Evolutionary conservation across 495 filamentous ascomycete genomes (phyloP).

Genomic region (Saxophila tyrrhenica): DNA sequence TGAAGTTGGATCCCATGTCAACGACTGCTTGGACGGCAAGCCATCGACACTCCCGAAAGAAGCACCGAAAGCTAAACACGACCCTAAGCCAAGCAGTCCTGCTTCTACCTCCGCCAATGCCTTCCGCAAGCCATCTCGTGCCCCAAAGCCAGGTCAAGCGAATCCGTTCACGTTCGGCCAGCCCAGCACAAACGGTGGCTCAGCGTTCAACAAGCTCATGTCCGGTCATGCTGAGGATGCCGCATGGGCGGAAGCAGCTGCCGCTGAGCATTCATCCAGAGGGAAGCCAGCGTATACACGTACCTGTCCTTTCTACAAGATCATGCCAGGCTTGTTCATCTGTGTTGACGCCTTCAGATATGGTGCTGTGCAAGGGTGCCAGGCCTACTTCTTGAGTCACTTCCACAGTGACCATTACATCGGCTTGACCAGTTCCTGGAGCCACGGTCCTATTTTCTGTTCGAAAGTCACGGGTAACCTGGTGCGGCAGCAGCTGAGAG

Average conservation of each 20-base stretch:
- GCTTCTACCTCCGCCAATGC: conserved; percentile 1
- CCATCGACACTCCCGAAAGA: conserved; percentile 38
- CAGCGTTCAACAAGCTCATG: conserved; percentile 89
- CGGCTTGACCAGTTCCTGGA: conserved; percentile 77
- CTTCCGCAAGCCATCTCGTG: conserved; percentile 53
- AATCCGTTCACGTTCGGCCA: conserved; percentile 54
- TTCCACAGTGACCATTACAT: conserved; percentile 98
- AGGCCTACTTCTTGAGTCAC: conserved; percentile 94
- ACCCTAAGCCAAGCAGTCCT: background rate
- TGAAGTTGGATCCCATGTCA: conserved; percentile 64
- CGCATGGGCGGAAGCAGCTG: conserved; percentile 80
- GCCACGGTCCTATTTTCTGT: conserved; percentile 92
- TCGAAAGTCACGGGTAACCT: conserved; percentile 84
- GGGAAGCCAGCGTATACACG: conserved; percentile 85
- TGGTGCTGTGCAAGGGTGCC: conserved; percentile 80
- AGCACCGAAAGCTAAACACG: background rate
- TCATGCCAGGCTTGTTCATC: conserved; percentile 80
- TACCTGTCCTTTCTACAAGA: conserved; percentile 97
- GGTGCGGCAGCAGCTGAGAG: conserved; percentile 71
- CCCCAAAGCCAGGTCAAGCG: conserved; percentile 59
- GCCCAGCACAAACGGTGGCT: conserved; percentile 30
- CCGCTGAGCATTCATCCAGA: conserved; percentile 60
- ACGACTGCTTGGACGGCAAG: conserved; percentile 81
- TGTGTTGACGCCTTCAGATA: conserved; percentile 96
- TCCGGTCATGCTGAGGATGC: conserved; percentile 76